Percentiles rank a stretch among this genome's conserved stretches.
Conservation (phyloP, 441 rosid genomes). For the Hypseocharis bilobata region DNA sequence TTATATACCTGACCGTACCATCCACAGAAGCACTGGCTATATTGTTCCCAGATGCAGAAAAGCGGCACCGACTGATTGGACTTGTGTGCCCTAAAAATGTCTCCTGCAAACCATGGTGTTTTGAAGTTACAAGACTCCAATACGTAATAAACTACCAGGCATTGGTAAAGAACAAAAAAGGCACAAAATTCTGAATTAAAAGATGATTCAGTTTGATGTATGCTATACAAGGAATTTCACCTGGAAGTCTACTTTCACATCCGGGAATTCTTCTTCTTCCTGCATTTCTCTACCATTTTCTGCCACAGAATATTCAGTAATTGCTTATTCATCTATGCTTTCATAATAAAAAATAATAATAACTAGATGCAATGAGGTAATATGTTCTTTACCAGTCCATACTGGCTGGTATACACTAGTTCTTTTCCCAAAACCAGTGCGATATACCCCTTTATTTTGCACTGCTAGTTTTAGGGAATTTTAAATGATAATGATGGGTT, state of each 20-base stretch:
- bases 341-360: too few relatives aligned
- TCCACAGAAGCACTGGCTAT: conserved; percentile 66
- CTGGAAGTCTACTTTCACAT: conserved; percentile 61
- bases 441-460: too few relatives aligned
- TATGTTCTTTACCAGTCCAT: too few relatives aligned
- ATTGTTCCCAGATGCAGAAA: conserved; percentile 68
- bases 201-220: too few relatives aligned
- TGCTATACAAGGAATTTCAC: conserved; percentile 24
- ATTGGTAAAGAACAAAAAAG: neutral
- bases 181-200: too few relatives aligned
- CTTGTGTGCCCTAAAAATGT: conserved; percentile 71
- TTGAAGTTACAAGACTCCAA: conserved; percentile 7
- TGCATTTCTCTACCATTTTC: conserved; percentile 32
- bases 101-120: conserved; percentile 36
- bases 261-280: conserved; percentile 51
- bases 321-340: conserved; percentile 11
- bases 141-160: neutral
- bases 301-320: conserved; percentile 25
- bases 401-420: too few relatives aligned
- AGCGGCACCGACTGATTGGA: conserved; percentile 54
- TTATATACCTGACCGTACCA: conserved; percentile 61
- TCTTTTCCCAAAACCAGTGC: too few relatives aligned
- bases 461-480: too few relatives aligned
- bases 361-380: too few relatives aligned
- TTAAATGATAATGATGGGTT: too few relatives aligned